phyloP scores from a whole-genome alignment of 225 moss, liverwort and hornwort genomes.

The Straminergon stramineum region DNA sequence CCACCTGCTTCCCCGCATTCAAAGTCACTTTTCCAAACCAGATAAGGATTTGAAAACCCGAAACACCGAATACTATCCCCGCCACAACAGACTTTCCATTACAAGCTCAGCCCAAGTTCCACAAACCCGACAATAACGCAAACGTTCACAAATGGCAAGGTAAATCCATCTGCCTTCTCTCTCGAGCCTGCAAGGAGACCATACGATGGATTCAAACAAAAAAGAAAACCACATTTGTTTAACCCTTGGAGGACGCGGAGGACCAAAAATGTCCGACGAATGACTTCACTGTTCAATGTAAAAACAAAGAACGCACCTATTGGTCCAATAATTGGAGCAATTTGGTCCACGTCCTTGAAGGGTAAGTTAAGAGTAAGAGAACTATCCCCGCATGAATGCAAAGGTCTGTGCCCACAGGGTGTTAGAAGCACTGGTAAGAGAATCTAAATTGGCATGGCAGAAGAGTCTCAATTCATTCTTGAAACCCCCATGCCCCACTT shows the following conservation, averaged over 20 bases:
- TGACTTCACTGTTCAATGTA: no score
- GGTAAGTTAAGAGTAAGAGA: background rate
- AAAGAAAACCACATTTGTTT: background rate
- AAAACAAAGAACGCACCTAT: no score
- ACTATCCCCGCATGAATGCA: background rate
- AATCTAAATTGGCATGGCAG: background rate
- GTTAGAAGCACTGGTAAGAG: background rate
- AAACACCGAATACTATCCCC: background rate
- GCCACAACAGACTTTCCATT: background rate
- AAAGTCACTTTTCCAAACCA: background rate
- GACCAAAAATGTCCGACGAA: no score
- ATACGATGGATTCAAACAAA: background rate
- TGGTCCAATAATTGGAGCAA: no score
- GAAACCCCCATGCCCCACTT: background rate
- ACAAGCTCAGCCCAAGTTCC: background rate
- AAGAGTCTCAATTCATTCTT: background rate
- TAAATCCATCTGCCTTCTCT: background rate
- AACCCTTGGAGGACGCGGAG: no score
- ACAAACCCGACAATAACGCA: background rate
- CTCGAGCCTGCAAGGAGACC: background rate
- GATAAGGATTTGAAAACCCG: background rate
- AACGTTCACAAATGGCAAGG: background rate
- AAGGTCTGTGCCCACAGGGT: background rate
- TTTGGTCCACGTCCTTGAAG: no score
- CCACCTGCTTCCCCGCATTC: background rate